Conservation (phyloP, 495 filamentous ascomycete species). For the Penicillium cinerascens region DNA sequence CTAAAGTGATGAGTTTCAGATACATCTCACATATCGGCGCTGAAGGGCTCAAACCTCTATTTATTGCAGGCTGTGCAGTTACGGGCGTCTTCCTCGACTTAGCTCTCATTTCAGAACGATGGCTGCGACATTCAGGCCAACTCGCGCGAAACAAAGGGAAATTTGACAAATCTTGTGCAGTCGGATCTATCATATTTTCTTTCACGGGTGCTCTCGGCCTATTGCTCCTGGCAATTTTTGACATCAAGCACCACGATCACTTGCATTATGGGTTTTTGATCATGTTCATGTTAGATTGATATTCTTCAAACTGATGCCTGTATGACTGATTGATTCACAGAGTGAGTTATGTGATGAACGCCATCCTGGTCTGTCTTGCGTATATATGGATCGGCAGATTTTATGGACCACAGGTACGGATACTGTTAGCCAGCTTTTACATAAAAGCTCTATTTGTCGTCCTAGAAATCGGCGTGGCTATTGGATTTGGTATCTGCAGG, state of each 20-base stretch:
- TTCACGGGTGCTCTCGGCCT: conserved; percentile 66
- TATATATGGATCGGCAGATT: conserved; percentile 70
- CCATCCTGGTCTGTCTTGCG: conserved; percentile 73
- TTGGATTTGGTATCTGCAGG: conserved; percentile 44
- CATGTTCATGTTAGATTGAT: neutral
- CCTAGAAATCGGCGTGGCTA: conserved; percentile 64
- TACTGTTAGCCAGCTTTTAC: conserved; percentile 69
- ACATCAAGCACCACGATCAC: conserved; percentile 56
- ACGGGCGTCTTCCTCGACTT: conserved; percentile 75
- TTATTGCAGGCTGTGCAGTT: conserved; percentile 67
- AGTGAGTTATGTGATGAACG: conserved; percentile 58
- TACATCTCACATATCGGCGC: conserved; percentile 72
- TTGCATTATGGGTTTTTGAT: conserved; percentile 50
- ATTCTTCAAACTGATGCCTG: neutral
- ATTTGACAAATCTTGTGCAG: conserved; percentile 60
- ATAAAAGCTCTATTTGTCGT: conserved; percentile 72
- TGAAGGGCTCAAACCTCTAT: conserved; percentile 66
- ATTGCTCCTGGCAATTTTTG: conserved; percentile 72
- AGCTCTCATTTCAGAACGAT: conserved; percentile 69
- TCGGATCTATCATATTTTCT: conserved; percentile 61
- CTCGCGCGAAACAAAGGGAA: conserved; percentile 58
- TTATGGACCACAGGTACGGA: conserved; percentile 55
- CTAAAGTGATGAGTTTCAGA: conserved; percentile 3
- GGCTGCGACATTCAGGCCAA: conserved; percentile 64
- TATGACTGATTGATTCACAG: neutral